Base-by-base conservation (phyloP, 768 basidiomycete species). In the Aureoboletus auriporus region DNA sequence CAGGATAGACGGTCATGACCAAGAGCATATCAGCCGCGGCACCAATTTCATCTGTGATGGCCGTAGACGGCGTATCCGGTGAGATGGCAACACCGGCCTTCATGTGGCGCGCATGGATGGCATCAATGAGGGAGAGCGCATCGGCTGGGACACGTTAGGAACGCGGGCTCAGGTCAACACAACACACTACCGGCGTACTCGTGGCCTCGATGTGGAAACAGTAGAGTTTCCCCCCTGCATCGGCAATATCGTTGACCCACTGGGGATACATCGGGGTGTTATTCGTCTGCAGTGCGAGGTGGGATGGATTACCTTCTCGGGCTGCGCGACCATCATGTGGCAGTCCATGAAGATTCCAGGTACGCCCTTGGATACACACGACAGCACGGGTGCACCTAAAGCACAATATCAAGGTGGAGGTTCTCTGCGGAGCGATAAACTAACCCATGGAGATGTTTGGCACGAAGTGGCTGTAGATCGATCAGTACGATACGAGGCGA, bases 261-360 rank as follows among this genome's bases (percentile, higher is more conserved):
- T 98, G 57, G 11, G n/a, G 35, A 43, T 17, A 36, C 8, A 35
- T 20, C 36, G 29, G 36, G 8, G 40, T n/a, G 44, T 47, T 6
- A 35, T 23, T 7, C n/a, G 17, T 47, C 6, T 31, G 27, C 28
- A 8, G 33, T 36, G 16, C 23, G 20, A 38, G 28, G 16, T 16
- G 33, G 30, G 8, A 61, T 33, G 33, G 42, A n/a, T 44, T 56
- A 91, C 94, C 76, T 86, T 85, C 62, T 88, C 90, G 9, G 96
- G 96, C 42, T 97, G 74, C 0, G 93, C 68, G 16, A 99, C 96
- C 96, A 99, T 99, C 96, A 98, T 98, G 70, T 99, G 96, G 69
- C 94, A 97, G 69, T 99, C 96, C 95, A 99, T 98, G 74, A 93
- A 98, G 58, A 97, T 96, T 45, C 82, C 90, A 2, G 95, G 94